Evolutionary conservation across 148 eudicot species (phyloP).

Genomic region (Heliosperma pusillum): DNA sequence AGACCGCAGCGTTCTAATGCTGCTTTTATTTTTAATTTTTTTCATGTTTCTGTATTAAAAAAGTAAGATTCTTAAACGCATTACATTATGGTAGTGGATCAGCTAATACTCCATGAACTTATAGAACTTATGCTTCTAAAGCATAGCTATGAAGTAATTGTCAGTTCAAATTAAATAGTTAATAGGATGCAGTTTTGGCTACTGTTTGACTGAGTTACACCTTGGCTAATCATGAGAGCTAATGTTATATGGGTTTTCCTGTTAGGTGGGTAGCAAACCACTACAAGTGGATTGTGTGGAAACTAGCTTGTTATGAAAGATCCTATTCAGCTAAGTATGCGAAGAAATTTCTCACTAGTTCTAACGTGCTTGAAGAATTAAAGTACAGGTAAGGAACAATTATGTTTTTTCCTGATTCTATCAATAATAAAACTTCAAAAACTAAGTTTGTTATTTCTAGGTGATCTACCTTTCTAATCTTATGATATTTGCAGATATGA

Average conservation of each 20-base stretch:
- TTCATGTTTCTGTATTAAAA: background rate
- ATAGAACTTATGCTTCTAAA: slow-evolving; percentile 1
- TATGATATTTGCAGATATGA: slow-evolving; percentile 63
- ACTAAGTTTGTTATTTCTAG: slow-evolving; percentile 4
- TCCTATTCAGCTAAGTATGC: slow-evolving; percentile 49
- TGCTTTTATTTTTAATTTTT: background rate
- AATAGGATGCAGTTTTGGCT: background rate
- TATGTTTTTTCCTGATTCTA: background rate
- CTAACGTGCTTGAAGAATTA: slow-evolving; percentile 79
- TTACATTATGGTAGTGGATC: background rate
- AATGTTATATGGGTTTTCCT: slow-evolving; percentile 12
- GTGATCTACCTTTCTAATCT: background rate
- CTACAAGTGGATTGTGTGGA: slow-evolving; percentile 98
- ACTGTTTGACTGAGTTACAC: slow-evolving; percentile 7
- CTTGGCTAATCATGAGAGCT: slow-evolving; percentile 7
- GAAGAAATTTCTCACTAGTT: slow-evolving; percentile 45
- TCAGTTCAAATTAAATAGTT: background rate
- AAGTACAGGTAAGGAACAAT: slow-evolving; percentile 54
- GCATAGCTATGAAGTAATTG: background rate
- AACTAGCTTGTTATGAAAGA: slow-evolving; percentile 90
- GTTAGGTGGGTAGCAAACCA: slow-evolving; percentile 94
- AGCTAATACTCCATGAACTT: background rate
- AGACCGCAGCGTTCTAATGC: background rate
- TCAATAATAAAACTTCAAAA: background rate
- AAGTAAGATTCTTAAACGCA: background rate